phyloP scores from a whole-genome alignment of 1,284 basidiomycete genomes.

The Baeospora myosura region DNA sequence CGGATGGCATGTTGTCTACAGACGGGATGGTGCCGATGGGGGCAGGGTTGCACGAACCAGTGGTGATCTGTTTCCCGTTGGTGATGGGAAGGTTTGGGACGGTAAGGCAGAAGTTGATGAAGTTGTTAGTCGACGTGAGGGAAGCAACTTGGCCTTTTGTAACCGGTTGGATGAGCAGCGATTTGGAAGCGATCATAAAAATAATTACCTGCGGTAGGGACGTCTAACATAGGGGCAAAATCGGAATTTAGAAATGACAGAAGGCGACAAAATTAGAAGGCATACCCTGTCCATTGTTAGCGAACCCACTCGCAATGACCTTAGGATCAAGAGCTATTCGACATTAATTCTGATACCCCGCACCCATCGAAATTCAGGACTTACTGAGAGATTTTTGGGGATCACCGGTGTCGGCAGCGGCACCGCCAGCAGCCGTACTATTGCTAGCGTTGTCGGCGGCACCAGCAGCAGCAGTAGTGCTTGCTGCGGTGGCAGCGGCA shows the following conservation, averaged over 20 bases:
- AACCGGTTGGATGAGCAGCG: too few species aligned
- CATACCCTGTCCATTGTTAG: slow-evolving; percentile 16
- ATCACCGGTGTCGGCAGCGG: slow-evolving; percentile 14
- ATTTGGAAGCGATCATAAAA: slow-evolving; percentile 2
- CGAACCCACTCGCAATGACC: slow-evolving; percentile 30
- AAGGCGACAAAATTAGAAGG: too few species aligned
- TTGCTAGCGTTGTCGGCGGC: neutral
- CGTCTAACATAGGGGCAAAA: too few species aligned
- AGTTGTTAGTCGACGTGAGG: slow-evolving; percentile 43
- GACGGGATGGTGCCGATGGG: slow-evolving; percentile 39
- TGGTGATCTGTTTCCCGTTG: slow-evolving; percentile 30
- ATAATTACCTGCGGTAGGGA: neutral
- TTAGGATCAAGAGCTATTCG: slow-evolving; percentile 31
- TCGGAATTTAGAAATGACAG: too few species aligned
- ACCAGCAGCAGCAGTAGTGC: slow-evolving; percentile 5
- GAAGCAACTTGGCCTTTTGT: slow-evolving; percentile 34
- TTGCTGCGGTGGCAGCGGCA: slow-evolving; percentile 6
- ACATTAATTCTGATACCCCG: neutral
- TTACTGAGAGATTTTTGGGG: slow-evolving; percentile 32
- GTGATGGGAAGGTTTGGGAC: slow-evolving; percentile 24
- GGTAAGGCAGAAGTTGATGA: slow-evolving; percentile 38
- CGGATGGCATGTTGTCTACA: slow-evolving; percentile 33
- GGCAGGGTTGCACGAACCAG: slow-evolving; percentile 17
- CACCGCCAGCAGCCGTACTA: neutral
- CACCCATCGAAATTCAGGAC: slow-evolving; percentile 7